Base-by-base conservation (phyloP, 2,329 filamentous ascomycete species). In the Aspergillus aculeatinus region DNA sequence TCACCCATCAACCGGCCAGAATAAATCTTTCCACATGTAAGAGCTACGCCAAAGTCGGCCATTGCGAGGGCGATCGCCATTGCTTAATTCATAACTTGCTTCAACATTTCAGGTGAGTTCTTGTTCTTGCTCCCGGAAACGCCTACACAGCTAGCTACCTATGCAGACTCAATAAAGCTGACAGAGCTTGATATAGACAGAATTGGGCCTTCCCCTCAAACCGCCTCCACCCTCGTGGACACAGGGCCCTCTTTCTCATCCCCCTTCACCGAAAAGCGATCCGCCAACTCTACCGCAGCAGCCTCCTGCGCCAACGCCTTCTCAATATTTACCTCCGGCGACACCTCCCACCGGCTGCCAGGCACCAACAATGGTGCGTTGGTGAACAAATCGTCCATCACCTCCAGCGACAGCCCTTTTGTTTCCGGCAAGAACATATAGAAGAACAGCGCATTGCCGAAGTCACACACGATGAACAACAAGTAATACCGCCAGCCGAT, bases 401-500 rank as follows among this genome's bases (percentile, higher is more conserved):
- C 39, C 16, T 44, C 39, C 4, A 44, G 39, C 39, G 39, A 44
- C 4, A 44, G 16, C 19, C 39, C 39, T 16, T 44, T 44, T 7
- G 39, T 44, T 16, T 44, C 39, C 14, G 39, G 39, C 39, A 44
- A 9, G 39, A 44, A 44, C 39, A 44, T 16, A n/a, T 44, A 44
- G 39, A 44, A 44, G 16, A 44, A 44, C 14, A 44, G 16, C 39
- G 39, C 39, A 19, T 44, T 44, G 6, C 39, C 39, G 9, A 44
- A 44, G 5, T 44, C 39, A 19, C 39, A 44, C 39, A 44, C 39
- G 16, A 44, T 44, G 16, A 44, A 44, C n/a, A 44, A 6, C 39
- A 44, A n/a, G 16, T 44, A 44, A 19, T 44, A 44, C 5, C 12
- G 21, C 57, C 57, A 59, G 19, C 57, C 57, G 21, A 59, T 59